Evolutionary conservation across 176 grass and related monocot species (phyloP).

Genomic region (Aegilops bicornis): DNA sequence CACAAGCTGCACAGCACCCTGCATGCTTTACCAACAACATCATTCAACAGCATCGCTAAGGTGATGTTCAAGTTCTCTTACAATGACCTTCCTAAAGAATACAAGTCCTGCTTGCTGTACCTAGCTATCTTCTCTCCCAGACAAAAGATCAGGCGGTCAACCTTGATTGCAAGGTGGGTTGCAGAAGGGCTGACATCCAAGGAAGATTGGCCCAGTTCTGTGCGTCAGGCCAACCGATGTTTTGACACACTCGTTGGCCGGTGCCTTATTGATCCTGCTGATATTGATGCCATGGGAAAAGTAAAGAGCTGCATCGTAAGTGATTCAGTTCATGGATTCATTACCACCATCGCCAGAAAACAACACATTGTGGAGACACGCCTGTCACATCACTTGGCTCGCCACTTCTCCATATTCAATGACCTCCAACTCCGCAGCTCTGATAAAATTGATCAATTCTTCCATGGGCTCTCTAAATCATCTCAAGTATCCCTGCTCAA

Average conservation of each 20-base stretch:
- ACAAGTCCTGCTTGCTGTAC: background rate
- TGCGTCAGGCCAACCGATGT: background rate
- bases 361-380: background rate
- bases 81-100: background rate
- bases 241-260: background rate
- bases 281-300: background rate
- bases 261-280: background rate
- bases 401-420: constrained; percentile 29
- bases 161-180: background rate
- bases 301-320: background rate
- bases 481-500: constrained; percentile 2
- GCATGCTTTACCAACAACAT: too few relatives aligned
- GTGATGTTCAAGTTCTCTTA: background rate
- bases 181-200: background rate
- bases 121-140: background rate
- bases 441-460: background rate
- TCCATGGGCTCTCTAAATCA: background rate
- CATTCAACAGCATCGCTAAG: background rate
- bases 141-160: background rate
- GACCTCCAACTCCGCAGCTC: background rate
- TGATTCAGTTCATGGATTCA: background rate
- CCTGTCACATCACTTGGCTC: constrained; percentile 14
- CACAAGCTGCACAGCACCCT: background rate
- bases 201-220: background rate
- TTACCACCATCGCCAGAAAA: constrained; percentile 3